Evolutionary conservation across 2,329 filamentous ascomycete species (phyloP).

Genomic region (Aquanectria penicillioides): DNA sequence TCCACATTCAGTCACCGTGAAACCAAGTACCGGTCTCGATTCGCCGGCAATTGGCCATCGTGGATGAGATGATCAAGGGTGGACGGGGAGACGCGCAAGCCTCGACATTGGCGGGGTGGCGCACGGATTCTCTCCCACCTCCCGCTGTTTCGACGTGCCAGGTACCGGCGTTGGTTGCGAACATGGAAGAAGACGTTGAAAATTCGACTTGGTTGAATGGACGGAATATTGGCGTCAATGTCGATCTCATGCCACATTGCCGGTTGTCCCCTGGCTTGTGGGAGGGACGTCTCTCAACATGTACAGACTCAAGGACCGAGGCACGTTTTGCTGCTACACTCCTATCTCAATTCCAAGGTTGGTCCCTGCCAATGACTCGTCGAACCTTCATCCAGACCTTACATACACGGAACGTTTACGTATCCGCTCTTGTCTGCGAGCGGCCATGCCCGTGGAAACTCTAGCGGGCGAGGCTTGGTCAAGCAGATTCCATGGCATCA

Average conservation of each 20-base stretch:
- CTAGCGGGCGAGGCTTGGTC: background rate
- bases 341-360: background rate
- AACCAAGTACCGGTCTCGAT: slow-evolving; percentile 11
- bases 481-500: background rate
- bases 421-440: background rate
- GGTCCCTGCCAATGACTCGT: background rate
- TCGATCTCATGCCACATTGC: background rate
- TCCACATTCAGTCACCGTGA: slow-evolving; percentile 8
- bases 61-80: slow-evolving; percentile 1
- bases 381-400: too few relatives aligned
- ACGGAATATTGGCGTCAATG: slow-evolving; percentile 1
- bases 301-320: background rate
- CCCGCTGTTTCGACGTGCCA: background rate
- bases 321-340: background rate
- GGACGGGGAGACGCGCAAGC: slow-evolving; percentile 18
- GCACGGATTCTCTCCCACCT: slow-evolving; percentile 17
- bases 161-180: background rate
- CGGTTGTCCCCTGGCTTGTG: too few relatives aligned
- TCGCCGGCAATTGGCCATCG: slow-evolving; percentile 6
- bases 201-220: too few relatives aligned
- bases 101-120: slow-evolving; percentile 2
- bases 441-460: too few relatives aligned
- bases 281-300: too few relatives aligned
- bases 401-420: too few relatives aligned
- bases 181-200: too few relatives aligned